Evolutionary conservation across 495 filamentous ascomycete genomes (phyloP), one percentile per base, ranked within the genome.

Genomic region (Sporormia fimetaria): DNA sequence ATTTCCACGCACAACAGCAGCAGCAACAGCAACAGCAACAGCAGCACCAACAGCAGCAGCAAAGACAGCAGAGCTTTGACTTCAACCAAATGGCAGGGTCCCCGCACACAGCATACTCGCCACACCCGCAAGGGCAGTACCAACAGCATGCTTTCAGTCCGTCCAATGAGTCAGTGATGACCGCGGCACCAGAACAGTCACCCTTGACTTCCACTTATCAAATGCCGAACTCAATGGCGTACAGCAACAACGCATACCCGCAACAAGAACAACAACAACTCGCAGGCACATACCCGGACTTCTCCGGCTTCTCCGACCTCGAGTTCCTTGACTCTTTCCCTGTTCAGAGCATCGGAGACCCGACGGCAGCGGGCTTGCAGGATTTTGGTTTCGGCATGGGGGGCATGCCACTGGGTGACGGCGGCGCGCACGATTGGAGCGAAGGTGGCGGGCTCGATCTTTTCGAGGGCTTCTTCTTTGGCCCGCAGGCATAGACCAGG

Each of bases 401-500:
- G 42, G 76, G n/a, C n/a, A n/a, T n/a, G n/a, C n/a, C n/a, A n/a
- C n/a, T n/a, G n/a, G n/a, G 75, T 47, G 72, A 81, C 28, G 81
- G 79, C 16, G 67, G 75, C 49, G 75, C 81, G 53, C 81, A 87
- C 61, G 82, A 88, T 58, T 86, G 81, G 64, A 78, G 73, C 42
- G 84, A 88, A 34, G 81, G 80, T 17, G 68, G 72, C 41, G 80
- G 80, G 40, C 72, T 88, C 51, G 85, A 93, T 69, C 60, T 94
- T 21, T 82, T 94, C 58, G 83, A 92, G 60, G 87, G 84, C 0
- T 93, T 88, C 58, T 94, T 88, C 66, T 94, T 94, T 64, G 87
- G 87, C 10, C 47, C 47, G 12, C 21, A 22, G 7, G 47, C n/a
- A n/a, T n/a, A n/a, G n/a, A n/a, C n/a, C n/a, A n/a, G n/a, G n/a